Percentiles rank a stretch among this genome's conserved stretches.
Evolutionary conservation across 495 filamentous ascomycete species (phyloP).

Genomic region (Eremomyces bilateralis): DNA sequence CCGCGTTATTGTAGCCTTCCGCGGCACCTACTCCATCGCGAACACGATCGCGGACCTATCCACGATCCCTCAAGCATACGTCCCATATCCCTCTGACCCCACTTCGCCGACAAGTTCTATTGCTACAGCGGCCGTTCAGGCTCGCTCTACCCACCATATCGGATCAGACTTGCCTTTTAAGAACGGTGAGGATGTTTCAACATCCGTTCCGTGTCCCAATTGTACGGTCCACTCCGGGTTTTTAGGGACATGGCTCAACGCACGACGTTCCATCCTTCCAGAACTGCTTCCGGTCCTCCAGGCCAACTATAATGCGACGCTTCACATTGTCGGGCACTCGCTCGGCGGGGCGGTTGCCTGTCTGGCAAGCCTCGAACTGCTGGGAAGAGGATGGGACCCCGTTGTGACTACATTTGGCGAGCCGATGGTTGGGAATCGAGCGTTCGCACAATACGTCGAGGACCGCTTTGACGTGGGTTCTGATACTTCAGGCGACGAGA

Average conservation of each 20-base stretch:
- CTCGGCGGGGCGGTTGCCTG: conserved; percentile 83
- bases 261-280: conserved; percentile 39
- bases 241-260: conserved; percentile 56
- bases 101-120: conserved; percentile 6
- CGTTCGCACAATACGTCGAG: conserved; percentile 46
- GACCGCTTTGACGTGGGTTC: conserved; percentile 31
- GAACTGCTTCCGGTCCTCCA: conserved; percentile 30
- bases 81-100: conserved; percentile 48
- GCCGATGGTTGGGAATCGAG: conserved; percentile 61
- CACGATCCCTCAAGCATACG: conserved; percentile 71
- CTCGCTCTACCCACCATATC: not conserved
- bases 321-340: conserved; percentile 73
- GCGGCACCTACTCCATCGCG: conserved; percentile 80
- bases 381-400: conserved; percentile 43
- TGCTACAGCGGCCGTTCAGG: not conserved
- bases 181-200: not conserved
- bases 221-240: conserved; percentile 91
- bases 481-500: conserved; percentile 12
- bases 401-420: conserved; percentile 83
- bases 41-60: conserved; percentile 80
- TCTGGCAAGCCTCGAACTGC: conserved; percentile 61
- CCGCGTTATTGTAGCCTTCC: conserved; percentile 74
- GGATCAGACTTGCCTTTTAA: no score
- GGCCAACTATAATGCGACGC: conserved; percentile 42
- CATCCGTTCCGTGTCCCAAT: conserved; percentile 34